Base-by-base conservation (phyloP, 768 basidiomycete genomes). In the Tephrocybe sp. region DNA sequence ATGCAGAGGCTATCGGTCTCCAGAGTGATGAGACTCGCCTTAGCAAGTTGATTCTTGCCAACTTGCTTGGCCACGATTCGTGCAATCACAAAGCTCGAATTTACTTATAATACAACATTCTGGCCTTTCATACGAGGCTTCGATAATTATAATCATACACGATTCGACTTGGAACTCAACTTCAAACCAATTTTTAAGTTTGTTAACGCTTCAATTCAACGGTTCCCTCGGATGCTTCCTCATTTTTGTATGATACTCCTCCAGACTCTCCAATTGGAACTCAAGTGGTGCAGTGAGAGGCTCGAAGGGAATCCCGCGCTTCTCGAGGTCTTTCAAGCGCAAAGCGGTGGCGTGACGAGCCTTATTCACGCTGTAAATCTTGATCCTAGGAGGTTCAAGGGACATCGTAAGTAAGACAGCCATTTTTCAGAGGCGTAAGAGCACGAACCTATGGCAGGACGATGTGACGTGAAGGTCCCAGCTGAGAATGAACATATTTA, bases 391-490 rank as follows among this genome's bases (percentile, higher is more conserved):
- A 17, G 11, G 14, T 32, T 2, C 20, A 26, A 33, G 17, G 19
- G 7, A 23, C n/a, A 10, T 8, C 20, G 14, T 42, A 38, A 8
- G 6, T 17, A 22, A 32, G 8, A 34, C 4, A 7, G 26, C 7
- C 26, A 7, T 26, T 26, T 26, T 3, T 26, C 3, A 26, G 7
- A 26, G 1, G n/a, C 12, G 6, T 14, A 12, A 34, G 9, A 20
- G 13, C n/a, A 51, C 54, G n/a, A 16, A 62, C 62, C 62, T 55
- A 31, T 80, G 78, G 51, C 66, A 71, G 1, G 77, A 78, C 12
- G 77, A 79, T 0, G 78, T 79, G 39, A 80, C 78, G 51, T 80
- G 79, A 23, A 76, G 66, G 49, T 75, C 76, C 76, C 76, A 77
- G 61, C 75, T 78, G 59, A 31, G 23, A n/a, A 42, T 36, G 8